Evolutionary conservation across 352 stramenopile genomes (phyloP), one percentile per base, ranked within the genome.

Genomic region (Blastocystis sp.): DNA sequence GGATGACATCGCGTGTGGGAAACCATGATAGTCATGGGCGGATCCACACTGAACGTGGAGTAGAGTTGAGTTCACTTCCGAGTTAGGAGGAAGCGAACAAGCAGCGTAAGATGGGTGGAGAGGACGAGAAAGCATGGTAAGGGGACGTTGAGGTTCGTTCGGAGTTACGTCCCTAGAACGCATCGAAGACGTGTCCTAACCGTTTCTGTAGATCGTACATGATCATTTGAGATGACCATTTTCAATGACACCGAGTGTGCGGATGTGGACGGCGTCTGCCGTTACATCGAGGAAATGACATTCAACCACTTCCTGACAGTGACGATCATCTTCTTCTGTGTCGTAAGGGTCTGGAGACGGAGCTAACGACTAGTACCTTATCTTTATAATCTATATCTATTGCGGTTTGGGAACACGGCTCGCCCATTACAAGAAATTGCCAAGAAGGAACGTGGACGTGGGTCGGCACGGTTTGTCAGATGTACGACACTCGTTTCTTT

Each of bases 251-350:
- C 69, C 1, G 69, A 81, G 51, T 81, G 69, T 44, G 69, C 69
- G 3, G 69, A 81, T 48, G 69, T 81, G 6, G 44, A 64, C 29
- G 69, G 69, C 36, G 69, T 63, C 21, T 81, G 69, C 48, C 46
- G 53, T 24, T 81, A 81, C 36, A 46, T 81, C 42, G 44, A 65
- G 0, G 69, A 81, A 38, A 81, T 81, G 69, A 64, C 27, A 34
- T 29, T 81, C 27, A 81, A 64, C 69, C 69, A 81, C 42, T 81
- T 81, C 53, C 36, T 81, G 14, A 81, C 69, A 38, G 56, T 81
- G 14, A 44, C 24, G 6, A 65, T 48, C 48, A 24, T 54, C 21
- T 81, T 81, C 69, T 65, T 64, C 18, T 4, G 54, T 46, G 36
- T 81, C 69, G 69, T 81, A 65, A 64, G 4, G 16, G 24, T 64